These are phyloP conservation scores for Micractinium sp. DNA, from an alignment of 139 green algal genomes.

Conservation along the genomic window DNA sequence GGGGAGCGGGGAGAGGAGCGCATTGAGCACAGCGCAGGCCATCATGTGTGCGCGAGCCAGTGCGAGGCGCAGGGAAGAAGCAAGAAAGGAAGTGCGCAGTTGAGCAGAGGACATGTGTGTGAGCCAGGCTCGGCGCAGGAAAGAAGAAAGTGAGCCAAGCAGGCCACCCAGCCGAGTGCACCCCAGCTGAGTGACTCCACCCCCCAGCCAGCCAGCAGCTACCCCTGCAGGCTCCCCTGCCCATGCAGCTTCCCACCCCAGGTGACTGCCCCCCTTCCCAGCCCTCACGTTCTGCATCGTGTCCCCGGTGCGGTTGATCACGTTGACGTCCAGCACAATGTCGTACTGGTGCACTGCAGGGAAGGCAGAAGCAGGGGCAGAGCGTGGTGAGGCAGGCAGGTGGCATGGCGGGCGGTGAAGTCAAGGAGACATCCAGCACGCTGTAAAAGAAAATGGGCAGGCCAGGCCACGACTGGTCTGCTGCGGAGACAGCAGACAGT, in stretches of 20 bases:
- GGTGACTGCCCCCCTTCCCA: no score
- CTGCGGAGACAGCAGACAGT: not conserved
- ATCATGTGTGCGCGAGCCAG: no score
- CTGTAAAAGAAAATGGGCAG: no score
- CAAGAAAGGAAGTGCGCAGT: not conserved
- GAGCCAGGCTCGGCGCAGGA: not conserved
- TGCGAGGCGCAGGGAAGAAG: no score
- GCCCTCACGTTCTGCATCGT: slow-evolving; percentile 46
- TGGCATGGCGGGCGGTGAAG: no score
- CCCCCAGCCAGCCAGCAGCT: not conserved
- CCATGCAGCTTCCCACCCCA: no score
- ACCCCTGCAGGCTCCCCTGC: not conserved
- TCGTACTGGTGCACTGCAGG: slow-evolving; percentile 95
- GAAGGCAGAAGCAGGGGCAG: not conserved
- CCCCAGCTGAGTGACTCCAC: no score
- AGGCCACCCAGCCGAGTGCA: not conserved
- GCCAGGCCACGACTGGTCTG: no score
- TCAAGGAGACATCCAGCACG: no score
- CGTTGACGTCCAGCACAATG: slow-evolving; percentile 91
- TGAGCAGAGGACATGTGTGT: not conserved
- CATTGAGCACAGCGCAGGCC: not conserved
- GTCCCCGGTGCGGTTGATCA: slow-evolving; percentile 86
- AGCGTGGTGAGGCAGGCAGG: not conserved
- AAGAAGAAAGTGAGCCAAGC: no score
- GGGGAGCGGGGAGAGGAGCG: slow-evolving; percentile 54